Conservation (phyloP, 768 basidiomycete genomes). For the Rhodotorula sphaerocarpa region DNA sequence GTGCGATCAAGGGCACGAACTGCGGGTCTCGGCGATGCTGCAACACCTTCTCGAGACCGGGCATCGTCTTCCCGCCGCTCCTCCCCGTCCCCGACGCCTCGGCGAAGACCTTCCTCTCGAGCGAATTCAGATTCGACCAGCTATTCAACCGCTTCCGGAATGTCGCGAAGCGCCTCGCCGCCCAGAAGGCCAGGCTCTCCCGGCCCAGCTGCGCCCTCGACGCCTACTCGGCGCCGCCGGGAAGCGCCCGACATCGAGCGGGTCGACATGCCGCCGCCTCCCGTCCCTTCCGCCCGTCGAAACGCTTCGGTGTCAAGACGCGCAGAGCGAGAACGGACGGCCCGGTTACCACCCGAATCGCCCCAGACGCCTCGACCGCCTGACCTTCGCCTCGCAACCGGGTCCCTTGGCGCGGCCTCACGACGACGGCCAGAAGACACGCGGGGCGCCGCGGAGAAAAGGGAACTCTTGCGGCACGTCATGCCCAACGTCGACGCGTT, state of each 20-base stretch:
- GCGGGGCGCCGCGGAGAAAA: constrained; percentile 24
- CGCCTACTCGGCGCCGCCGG: no score
- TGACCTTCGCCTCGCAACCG: background rate
- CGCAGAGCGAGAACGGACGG: no score
- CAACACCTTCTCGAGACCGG: constrained; percentile 3
- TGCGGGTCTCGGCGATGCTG: background rate
- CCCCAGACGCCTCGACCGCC: background rate
- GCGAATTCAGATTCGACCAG: no score
- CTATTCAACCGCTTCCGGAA: no score
- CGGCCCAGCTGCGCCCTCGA: no score
- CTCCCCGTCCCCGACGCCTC: no score
- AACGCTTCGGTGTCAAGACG: background rate
- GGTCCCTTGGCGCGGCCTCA: background rate
- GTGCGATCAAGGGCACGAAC: background rate
- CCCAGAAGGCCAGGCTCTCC: no score
- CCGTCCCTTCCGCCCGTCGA: background rate
- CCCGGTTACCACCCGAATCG: background rate
- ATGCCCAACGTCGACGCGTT: constrained; percentile 36
- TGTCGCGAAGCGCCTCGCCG: no score
- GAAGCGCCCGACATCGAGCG: background rate
- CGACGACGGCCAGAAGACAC: background rate
- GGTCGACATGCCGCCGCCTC: background rate
- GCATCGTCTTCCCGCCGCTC: constrained; percentile 14
- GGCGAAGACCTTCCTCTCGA: no score
- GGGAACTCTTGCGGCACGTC: constrained; percentile 17